Conservation (phyloP, 495 filamentous ascomycete genomes). For the Annulohypoxylon stygium region DNA sequence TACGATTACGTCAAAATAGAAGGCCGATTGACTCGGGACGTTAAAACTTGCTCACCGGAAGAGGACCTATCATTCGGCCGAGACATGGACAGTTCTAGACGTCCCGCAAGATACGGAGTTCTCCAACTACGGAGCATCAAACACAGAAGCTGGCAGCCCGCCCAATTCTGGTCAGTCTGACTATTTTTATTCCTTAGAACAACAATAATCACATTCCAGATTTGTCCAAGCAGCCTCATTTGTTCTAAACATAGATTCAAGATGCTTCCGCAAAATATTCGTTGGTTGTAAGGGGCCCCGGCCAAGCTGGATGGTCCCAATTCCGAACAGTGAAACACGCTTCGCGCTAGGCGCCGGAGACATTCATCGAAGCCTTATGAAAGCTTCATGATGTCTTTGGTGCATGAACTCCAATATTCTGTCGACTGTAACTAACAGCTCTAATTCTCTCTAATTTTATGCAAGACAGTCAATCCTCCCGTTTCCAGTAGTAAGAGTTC, state of each 20-base stretch:
- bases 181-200: not conserved
- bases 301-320: conserved; percentile 35
- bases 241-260: conserved; percentile 5
- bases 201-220: not conserved
- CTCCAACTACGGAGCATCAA: conserved; percentile 1
- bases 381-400: not conserved
- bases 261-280: not conserved
- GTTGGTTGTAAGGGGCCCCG: not conserved
- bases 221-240: not conserved
- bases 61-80: not conserved
- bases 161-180: not conserved
- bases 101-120: not conserved
- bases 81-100: not conserved
- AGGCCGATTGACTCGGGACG: not conserved
- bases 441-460: not conserved
- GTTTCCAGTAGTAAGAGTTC: not conserved
- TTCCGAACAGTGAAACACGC: conserved; percentile 40
- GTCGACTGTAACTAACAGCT: not conserved
- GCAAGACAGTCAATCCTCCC: not conserved
- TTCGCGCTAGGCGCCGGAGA: conserved; percentile 8
- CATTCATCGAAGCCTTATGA: not conserved
- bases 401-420: not conserved
- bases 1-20: not conserved
- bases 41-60: not conserved
- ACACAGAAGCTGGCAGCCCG: not conserved